A percentile compares a stretch with the other conserved stretches of the same genome.
phyloP scores from a whole-genome alignment of 1,284 basidiomycete species.

The Microbotryum lychnidis-dioicae region DNA sequence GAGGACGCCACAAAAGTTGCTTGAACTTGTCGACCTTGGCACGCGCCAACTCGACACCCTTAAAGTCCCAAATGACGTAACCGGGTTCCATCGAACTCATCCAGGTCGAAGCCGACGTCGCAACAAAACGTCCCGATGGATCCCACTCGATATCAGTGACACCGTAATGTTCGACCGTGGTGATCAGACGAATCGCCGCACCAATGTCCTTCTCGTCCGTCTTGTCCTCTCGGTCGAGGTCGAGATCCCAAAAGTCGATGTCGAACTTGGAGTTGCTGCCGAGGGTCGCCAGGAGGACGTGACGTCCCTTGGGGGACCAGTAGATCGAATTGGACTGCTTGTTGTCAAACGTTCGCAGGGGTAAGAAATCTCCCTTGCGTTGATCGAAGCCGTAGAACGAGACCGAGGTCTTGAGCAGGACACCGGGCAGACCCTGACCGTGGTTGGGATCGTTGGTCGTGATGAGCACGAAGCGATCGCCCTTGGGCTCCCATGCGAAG shows the following conservation, averaged over 20 bases:
- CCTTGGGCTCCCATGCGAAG: conserved; percentile 98
- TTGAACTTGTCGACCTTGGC: conserved; percentile 86
- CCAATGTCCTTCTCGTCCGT: conserved; percentile 64
- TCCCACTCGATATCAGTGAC: conserved; percentile 99
- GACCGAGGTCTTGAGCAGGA: conserved; percentile 91
- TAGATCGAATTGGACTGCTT: conserved; percentile 91
- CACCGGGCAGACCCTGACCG: conserved; percentile 72
- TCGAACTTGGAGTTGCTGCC: conserved; percentile 93
- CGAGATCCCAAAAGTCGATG: conserved; percentile 97
- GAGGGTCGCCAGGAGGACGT: conserved; percentile 90
- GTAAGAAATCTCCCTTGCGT: conserved; percentile 88
- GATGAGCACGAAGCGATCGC: conserved; percentile 91
- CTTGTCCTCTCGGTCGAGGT: conserved; percentile 61
- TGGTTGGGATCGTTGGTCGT: conserved; percentile 91
- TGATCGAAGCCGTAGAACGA: conserved; percentile 94
- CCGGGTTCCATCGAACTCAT: conserved; percentile 92
- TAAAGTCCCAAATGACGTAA: conserved; percentile 96
- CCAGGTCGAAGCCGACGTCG: conserved; percentile 92
- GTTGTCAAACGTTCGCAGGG: conserved; percentile 71
- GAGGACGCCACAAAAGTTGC: conserved; percentile 96
- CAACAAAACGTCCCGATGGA: conserved; percentile 87
- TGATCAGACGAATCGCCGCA: conserved; percentile 72
- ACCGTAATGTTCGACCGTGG: conserved; percentile 89
- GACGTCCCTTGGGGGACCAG: conserved; percentile 95
- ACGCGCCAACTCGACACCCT: conserved; percentile 83